These are phyloP conservation scores for Puccinellia tenuiflora DNA, from an alignment of 176 grass and related monocot species.

Conservation along the genomic window DNA sequence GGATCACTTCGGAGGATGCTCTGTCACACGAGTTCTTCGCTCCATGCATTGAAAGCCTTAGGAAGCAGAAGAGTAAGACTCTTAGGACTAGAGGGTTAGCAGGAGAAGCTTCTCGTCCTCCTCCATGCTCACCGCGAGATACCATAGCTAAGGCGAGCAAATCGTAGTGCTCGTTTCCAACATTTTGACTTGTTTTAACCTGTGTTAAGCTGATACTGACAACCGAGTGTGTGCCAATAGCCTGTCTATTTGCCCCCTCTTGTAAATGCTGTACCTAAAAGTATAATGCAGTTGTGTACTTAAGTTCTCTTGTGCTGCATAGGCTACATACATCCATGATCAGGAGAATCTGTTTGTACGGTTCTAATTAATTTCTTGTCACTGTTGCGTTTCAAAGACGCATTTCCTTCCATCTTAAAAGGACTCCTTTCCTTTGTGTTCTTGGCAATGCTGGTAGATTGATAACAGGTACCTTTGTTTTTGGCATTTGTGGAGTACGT, in stretches of 20 bases:
- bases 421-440: not conserved
- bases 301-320: not conserved
- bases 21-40: slow-evolving; percentile 62
- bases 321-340: not conserved
- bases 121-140: slow-evolving; percentile 12
- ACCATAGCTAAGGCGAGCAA: not conserved
- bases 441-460: not conserved
- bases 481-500: not conserved
- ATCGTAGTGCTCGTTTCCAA: not conserved
- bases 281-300: not conserved
- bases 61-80: slow-evolving; percentile 32
- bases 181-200: slow-evolving; percentile 15
- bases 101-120: slow-evolving; percentile 5
- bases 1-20: slow-evolving; percentile 78
- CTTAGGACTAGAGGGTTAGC: slow-evolving; percentile 28
- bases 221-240: not conserved
- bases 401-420: too few species aligned
- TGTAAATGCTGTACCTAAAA: slow-evolving; percentile 30
- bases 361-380: not conserved
- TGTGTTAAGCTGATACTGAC: slow-evolving; percentile 18
- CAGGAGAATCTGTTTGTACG: not conserved
- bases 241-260: not conserved
- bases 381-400: too few species aligned
- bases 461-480: not conserved
- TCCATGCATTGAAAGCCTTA: slow-evolving; percentile 41